Base-by-base conservation (phyloP, 1,139 yeast genomes). In the Hansenula sp. region DNA sequence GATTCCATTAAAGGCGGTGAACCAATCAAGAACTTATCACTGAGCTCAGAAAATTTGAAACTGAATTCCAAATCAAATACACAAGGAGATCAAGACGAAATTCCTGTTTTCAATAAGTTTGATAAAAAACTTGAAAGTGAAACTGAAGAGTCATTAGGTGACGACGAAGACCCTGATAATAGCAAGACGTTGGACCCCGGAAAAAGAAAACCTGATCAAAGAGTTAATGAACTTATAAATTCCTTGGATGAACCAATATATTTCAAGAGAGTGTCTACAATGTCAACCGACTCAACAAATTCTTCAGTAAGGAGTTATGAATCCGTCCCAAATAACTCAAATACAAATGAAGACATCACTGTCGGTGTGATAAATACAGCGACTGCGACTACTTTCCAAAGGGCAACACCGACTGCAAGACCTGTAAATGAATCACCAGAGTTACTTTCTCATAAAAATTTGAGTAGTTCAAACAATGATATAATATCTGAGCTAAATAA, bases 101-200 rank as follows among this genome's bases (percentile, higher is more conserved):
- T 13, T n/a, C 13, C 31, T 12, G 15, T 6, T 13, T 28, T 28
- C 6, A 13, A 28, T 7, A 28, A 28, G 15, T 28, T 11, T 25
- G 39, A 28, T n/a, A 28, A 28, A n/a, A 11, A n/a, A 28, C 18
- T 11, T 9, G 9, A 5, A 21, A 21, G 25, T 21, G 25, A 21
- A 21, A 11, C 27, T 33, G 45, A 44, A 17, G 49, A 45, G 9
- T 21, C 9, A 21, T 21, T 9, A 15, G 41, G 42, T 15, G 43
- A 33, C 21, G 44, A 36, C 2, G 40, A 29, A n/a, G 43, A 47
- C 9, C 38, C 41, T 9, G 41, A 45, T 16, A 49, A 43, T 17
- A 45, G 47, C 16, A 52, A 53, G 16, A 67, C 69, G 9, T 60
- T 73, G 46, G 78, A 74, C 47, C 79, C 79, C 0, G 76, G 76